phyloP scores from a whole-genome alignment of 1,284 basidiomycete genomes.

The Gymnopus androsaceus region DNA sequence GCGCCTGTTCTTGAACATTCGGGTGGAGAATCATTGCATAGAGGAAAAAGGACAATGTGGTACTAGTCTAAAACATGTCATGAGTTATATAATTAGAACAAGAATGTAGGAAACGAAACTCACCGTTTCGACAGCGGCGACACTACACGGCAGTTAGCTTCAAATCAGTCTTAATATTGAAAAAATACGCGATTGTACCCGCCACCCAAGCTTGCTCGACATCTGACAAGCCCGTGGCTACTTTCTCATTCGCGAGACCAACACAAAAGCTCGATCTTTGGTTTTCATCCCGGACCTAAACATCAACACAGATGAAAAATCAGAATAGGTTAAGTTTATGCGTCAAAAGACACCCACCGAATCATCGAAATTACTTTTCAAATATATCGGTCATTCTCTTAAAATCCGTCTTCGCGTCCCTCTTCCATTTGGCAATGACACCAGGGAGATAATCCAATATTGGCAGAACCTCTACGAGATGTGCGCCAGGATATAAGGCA shows the following conservation, averaged over 20 bases:
- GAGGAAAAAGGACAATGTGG: conserved; percentile 9
- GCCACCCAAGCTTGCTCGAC: conserved; percentile 9
- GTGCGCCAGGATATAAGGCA: conserved; percentile 2
- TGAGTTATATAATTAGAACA: background rate
- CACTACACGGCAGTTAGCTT: background rate
- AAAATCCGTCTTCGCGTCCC: background rate
- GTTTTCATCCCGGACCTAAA: background rate
- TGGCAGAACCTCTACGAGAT: conserved; percentile 9
- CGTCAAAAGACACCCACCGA: too few relatives aligned
- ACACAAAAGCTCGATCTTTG: conserved; percentile 3
- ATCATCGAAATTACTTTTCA: background rate
- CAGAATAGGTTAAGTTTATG: background rate
- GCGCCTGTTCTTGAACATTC: background rate
- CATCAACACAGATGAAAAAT: background rate
- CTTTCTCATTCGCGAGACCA: background rate
- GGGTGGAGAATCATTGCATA: conserved; percentile 2
- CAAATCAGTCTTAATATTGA: background rate
- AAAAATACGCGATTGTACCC: background rate
- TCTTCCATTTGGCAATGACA: conserved; percentile 7
- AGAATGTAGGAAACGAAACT: background rate
- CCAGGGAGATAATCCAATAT: conserved; percentile 11
- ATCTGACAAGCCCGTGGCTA: background rate
- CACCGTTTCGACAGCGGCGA: conserved; percentile 7
- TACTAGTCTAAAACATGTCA: background rate
- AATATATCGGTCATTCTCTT: background rate